Evolutionary conservation across 176 grass and related monocot genomes (phyloP).

Genomic region (Cocos nucifera): DNA sequence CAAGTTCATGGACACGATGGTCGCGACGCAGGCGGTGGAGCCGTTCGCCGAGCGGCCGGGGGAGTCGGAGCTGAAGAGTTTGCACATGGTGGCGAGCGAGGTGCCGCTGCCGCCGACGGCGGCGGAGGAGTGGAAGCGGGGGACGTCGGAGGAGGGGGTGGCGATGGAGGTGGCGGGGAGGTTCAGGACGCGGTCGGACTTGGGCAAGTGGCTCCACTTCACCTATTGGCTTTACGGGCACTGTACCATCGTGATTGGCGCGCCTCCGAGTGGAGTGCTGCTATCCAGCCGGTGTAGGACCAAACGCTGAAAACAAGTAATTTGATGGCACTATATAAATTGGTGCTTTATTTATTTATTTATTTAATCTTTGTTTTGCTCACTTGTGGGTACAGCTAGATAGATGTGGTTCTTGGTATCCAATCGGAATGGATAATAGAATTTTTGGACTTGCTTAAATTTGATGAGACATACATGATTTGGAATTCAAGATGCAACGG

Average conservation of each 20-base stretch:
- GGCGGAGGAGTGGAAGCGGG: constrained; percentile 30
- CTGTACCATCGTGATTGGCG: constrained; percentile 41
- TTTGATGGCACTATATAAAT: no score
- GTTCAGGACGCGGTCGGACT: constrained; percentile 50
- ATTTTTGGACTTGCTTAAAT: no score
- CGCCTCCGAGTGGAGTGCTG: constrained; percentile 48
- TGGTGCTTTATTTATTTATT: no score
- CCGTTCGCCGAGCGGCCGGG: constrained; percentile 33
- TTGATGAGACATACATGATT: no score
- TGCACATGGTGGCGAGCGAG: constrained; percentile 46
- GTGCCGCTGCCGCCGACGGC: constrained; percentile 14
- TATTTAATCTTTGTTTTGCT: no score
- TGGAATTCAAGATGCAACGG: no score
- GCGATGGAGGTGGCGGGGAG: constrained; percentile 21
- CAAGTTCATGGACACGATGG: constrained; percentile 38
- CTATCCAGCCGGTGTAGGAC: constrained; percentile 20
- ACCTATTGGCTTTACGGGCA: constrained; percentile 32
- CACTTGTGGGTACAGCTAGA: no score
- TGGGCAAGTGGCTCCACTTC: constrained; percentile 55
- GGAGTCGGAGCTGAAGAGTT: constrained; percentile 17
- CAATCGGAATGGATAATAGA: no score
- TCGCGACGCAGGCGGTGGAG: constrained; percentile 43
- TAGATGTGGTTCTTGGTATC: no score
- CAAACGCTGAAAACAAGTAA: not conserved
- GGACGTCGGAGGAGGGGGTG: constrained; percentile 25